Conservation (phyloP, 352 stramenopile species). For the Paralagenidium karlingii region DNA sequence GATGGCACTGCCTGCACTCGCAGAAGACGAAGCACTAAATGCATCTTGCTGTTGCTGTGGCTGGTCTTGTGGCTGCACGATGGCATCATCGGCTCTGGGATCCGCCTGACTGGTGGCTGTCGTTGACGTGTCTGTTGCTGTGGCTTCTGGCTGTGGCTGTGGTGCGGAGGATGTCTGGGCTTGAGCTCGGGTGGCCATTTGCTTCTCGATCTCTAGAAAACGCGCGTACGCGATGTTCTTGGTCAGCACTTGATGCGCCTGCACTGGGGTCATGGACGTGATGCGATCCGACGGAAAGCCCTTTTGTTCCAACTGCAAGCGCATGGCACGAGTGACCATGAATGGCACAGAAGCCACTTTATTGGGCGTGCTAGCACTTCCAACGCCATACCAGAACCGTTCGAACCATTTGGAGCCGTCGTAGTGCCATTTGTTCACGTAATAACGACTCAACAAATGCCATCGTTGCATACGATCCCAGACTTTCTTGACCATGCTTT, state of each 20-base stretch:
- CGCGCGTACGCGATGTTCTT: conserved; percentile 43
- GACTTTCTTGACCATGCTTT: no score
- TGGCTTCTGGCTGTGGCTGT: no score
- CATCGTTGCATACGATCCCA: conserved; percentile 32
- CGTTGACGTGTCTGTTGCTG: no score
- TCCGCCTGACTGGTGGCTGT: no score
- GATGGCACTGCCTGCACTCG: no score
- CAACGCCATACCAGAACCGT: conserved; percentile 50
- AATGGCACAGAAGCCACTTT: conserved; percentile 65
- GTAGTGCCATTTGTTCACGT: conserved; percentile 79
- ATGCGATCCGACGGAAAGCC: conserved; percentile 52
- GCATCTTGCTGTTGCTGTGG: no score
- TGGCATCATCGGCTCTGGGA: no score
- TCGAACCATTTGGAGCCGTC: conserved; percentile 63
- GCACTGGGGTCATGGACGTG: conserved; percentile 35
- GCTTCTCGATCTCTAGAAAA: conserved; percentile 29
- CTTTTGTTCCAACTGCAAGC: conserved; percentile 31
- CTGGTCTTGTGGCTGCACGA: no score
- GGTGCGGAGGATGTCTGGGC: no score
- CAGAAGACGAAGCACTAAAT: no score
- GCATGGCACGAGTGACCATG: conserved; percentile 74
- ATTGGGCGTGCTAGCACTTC: conserved; percentile 18
- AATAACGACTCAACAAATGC: conserved; percentile 59
- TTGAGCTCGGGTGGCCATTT: no score
- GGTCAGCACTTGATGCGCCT: conserved; percentile 39